A percentile compares a stretch with the other conserved stretches of the same genome.
phyloP scores from a whole-genome alignment of 2,329 filamentous ascomycete genomes.

The Anisogramma anomala region DNA sequence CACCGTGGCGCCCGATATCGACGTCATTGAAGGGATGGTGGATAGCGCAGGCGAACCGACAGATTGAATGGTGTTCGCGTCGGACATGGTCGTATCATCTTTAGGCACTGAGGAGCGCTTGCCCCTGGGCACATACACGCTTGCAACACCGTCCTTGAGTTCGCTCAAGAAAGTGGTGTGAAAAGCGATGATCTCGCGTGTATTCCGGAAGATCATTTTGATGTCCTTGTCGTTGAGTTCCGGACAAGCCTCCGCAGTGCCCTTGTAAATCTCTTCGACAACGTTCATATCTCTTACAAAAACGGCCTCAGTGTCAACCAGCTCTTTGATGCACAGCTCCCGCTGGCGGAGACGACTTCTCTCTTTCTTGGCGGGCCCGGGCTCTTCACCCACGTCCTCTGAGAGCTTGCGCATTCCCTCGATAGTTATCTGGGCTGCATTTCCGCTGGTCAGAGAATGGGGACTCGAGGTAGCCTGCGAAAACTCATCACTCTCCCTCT shows the following conservation, averaged over 20 bases:
- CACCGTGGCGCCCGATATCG: conserved; percentile 15
- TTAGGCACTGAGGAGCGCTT: conserved; percentile 31
- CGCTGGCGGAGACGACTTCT: conserved; percentile 68
- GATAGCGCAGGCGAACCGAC: conserved; percentile 26
- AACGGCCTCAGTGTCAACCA: conserved; percentile 83
- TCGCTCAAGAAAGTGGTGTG: conserved; percentile 68
- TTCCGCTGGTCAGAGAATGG: conserved; percentile 33
- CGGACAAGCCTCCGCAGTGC: conserved; percentile 71
- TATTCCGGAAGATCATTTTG: conserved; percentile 85
- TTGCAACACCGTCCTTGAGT: conserved; percentile 68
- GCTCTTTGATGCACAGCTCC: conserved; percentile 75
- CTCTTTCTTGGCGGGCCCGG: conserved; percentile 39
- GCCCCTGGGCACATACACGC: conserved; percentile 59
- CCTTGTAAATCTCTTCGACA: conserved; percentile 94
- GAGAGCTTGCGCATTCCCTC: conserved; percentile 27
- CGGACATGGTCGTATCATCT: conserved; percentile 20
- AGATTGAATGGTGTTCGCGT: conserved; percentile 24
- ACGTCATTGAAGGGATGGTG: conserved; percentile 13
- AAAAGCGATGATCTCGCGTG: conserved; percentile 79
- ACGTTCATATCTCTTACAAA: conserved; percentile 96
- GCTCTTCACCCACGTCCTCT: conserved; percentile 27
- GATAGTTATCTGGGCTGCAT: conserved; percentile 25
- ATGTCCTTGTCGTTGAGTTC: conserved; percentile 74
- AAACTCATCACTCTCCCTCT: conserved; percentile 35
- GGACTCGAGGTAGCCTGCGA: conserved; percentile 31